Base-by-base conservation (phyloP, 768 basidiomycete genomes). In the Pleurotus djamor region DNA sequence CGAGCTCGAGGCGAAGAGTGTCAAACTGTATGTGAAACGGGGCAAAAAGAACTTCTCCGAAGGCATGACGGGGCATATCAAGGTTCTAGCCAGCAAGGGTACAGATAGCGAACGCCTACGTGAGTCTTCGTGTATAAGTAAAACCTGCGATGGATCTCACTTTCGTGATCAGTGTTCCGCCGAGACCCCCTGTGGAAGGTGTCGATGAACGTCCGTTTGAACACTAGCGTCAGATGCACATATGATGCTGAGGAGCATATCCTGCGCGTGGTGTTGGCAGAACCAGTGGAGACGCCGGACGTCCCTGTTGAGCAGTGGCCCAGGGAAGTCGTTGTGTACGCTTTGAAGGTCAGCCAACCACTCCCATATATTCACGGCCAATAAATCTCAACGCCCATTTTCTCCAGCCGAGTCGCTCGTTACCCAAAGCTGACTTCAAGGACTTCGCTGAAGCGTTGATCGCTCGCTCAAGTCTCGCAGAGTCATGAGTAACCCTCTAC, bases 101-200 rank as follows among this genome's bases (percentile, higher is more conserved):
- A 77, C 77, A 4, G 62, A 68, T 21, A 70, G 74, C n/a, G 76
- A 82, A 61, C 74, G 84, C 14, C 58, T 85, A 35, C 68, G 84
- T 85, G 63, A 71, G 81, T 76, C n/a, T 21, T 17, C 44, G 33
- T 28, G 12, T 34, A 48, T 43, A 8, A 28, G 32, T 35, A 28
- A 16, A 37, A 4, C 43, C n/a, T 37, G 5, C 64, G 62, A 48
- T 66, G 67, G n/a, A 67, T 62, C 52, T 5, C 48, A 34, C 7
- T 44, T 43, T 51, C 61, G 33, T 33, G 48, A 47, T 7, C 62
- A 88, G 88, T 89, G 12, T 88, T 90, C 72, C 83, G 87, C 5
- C 83, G 88, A 4, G 88, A 89, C 62, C 88, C 86, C 0, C 69
- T 89, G 33, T 83, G 84, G 77, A 84, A 89, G 65, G 83, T 88